phyloP scores from a whole-genome alignment of 148 eudicot species.

The Rhododendron williamsianum region DNA sequence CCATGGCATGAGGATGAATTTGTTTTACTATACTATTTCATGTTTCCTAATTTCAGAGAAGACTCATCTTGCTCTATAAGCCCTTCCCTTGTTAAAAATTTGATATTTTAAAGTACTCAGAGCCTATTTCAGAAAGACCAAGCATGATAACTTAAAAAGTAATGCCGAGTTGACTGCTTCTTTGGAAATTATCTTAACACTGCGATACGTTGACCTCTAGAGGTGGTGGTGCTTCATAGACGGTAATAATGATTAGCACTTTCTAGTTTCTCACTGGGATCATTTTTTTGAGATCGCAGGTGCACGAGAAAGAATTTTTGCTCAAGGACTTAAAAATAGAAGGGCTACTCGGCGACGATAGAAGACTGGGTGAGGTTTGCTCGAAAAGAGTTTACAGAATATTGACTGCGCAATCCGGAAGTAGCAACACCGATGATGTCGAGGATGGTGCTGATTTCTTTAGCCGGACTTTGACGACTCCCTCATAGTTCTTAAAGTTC shows the following conservation, averaged over 20 bases:
- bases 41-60: neutral
- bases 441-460: constrained; percentile 83
- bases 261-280: neutral
- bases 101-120: neutral
- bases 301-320: constrained; percentile 79
- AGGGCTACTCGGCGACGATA: constrained; percentile 47
- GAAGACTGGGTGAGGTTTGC: constrained; percentile 76
- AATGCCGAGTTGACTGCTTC: neutral
- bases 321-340: constrained; percentile 68
- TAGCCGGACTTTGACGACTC: constrained; percentile 2
- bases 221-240: no score
- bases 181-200: neutral
- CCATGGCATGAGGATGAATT: neutral
- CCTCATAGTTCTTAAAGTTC: neutral
- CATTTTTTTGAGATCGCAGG: constrained; percentile 28
- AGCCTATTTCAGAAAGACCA: neutral
- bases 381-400: constrained; percentile 91
- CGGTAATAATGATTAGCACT: neutral
- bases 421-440: constrained; percentile 56
- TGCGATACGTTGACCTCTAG: no score
- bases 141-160: neutral
- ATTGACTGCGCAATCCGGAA: constrained; percentile 77
- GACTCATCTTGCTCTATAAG: neutral
- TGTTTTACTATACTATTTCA: neutral
- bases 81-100: neutral